phyloP scores from a whole-genome alignment of 257 asterid genomes.

The Lithospermum erythrorhizon region DNA sequence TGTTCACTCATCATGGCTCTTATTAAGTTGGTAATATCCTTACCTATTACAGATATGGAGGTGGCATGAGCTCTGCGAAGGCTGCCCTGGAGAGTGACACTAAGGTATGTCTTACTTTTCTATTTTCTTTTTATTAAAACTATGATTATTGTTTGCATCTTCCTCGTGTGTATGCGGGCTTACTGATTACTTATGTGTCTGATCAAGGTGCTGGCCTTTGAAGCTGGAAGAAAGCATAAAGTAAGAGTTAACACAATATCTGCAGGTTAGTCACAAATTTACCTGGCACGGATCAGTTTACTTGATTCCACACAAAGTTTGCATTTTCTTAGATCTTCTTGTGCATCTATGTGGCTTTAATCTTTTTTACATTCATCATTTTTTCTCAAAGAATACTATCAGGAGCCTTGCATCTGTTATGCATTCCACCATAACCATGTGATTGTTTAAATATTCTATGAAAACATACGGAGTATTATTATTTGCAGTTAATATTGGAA shows the following conservation, averaged over 20 bases:
- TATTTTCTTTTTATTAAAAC: slow-evolving; percentile 6
- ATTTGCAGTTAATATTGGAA: not conserved
- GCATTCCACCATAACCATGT: not conserved
- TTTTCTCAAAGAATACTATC: not conserved
- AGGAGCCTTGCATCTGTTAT: not conserved
- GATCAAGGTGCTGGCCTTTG: slow-evolving; percentile 84
- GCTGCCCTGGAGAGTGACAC: slow-evolving; percentile 98
- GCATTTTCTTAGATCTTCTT: not conserved
- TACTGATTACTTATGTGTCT: slow-evolving; percentile 9
- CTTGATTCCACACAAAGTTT: not conserved
- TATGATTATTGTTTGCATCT: not conserved
- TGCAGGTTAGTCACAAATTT: slow-evolving; percentile 48
- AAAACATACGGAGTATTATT: not conserved
- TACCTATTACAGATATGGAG: slow-evolving; percentile 60
- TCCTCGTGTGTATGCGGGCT: not conserved
- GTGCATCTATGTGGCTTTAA: not conserved
- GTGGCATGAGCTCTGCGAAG: slow-evolving; percentile 96
- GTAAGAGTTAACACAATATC: slow-evolving; percentile 94
- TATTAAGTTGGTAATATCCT: slow-evolving; percentile 3
- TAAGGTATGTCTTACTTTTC: slow-evolving; percentile 28
- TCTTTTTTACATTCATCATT: not conserved
- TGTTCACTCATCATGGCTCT: not conserved
- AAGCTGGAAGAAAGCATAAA: slow-evolving; percentile 79
- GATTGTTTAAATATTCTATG: not conserved
- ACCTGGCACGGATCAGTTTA: not conserved